Evolutionary conservation across 352 stramenopile genomes (phyloP), one percentile per base, ranked within the genome.

Genomic region (Globisporangium canariense): DNA sequence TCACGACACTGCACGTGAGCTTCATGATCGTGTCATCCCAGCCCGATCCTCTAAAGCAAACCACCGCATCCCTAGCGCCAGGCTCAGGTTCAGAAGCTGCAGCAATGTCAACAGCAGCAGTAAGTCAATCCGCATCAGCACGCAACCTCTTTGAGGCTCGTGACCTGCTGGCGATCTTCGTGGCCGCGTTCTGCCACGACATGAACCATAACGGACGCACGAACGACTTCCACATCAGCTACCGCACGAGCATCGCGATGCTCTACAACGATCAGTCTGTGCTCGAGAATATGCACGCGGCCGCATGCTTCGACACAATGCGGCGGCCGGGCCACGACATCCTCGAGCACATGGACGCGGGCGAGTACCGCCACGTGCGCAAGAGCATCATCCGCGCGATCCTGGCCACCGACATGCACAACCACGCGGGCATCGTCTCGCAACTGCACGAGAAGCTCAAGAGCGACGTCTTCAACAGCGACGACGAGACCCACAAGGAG

Each of bases 261-360:
- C 74, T 88, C 13, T 97, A 97, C 72, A 95, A 96, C 64, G 86
- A 97, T 69, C 76, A 89, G 55, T 92, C 82, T 0, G 89, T 97
- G 28, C 75, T 97, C 10, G 89, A 97, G 70, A 97, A 96, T 64
- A 91, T 95, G 77, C 88, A 96, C 58, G 78, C 87, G 0, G 83
- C 83, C 4, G 77, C 82, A 9, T 92, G 86, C 64, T 94, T 92
- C 46, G 81, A 93, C 58, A 90, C 84, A 28, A 86, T 96, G 75
- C 69, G 83, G 51, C 72, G 70, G 6, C 82, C 82, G 0, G 82
- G 86, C 0, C 69, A 89, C 60, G 83, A 94, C 60, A 83, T 96
- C 8, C 62, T 96, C 5, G 77, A 78, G 61, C 69, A 77, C 58
- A 49, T 78, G 20, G 71, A 62, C 50, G 52, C 58, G 9, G 60